phyloP scores from a whole-genome alignment of 495 filamentous ascomycete species.

The Xylaria curta region DNA sequence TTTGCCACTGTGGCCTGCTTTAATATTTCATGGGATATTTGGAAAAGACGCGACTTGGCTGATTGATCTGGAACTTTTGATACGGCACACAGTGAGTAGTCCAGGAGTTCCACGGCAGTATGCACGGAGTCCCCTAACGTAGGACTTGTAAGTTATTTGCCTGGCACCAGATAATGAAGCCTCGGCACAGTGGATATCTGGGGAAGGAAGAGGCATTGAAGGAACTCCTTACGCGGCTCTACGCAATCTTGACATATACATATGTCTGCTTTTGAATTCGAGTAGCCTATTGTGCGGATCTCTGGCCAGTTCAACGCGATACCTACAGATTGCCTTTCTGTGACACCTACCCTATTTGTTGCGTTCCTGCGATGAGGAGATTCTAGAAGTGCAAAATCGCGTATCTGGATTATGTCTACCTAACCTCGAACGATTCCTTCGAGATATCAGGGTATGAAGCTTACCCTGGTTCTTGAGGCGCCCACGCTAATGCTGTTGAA shows the following conservation, averaged over 20 bases:
- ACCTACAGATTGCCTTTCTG: background rate
- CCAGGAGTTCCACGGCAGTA: background rate
- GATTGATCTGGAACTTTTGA: background rate
- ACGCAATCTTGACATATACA: background rate
- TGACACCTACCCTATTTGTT: slow-evolving; percentile 21
- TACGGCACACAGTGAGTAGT: background rate
- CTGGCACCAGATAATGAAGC: background rate
- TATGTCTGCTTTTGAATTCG: background rate
- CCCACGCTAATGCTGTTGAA: background rate
- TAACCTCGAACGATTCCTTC: background rate
- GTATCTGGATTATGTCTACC: background rate
- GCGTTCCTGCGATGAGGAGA: slow-evolving; percentile 15
- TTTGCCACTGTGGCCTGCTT: background rate
- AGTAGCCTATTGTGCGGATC: slow-evolving; percentile 2
- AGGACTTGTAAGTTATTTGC: background rate
- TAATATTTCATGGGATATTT: slow-evolving; percentile 9
- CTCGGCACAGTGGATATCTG: background rate
- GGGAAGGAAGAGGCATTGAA: slow-evolving; percentile 12
- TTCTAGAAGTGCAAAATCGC: slow-evolving; percentile 3
- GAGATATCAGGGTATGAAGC: background rate
- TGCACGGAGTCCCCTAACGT: background rate
- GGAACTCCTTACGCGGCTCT: background rate
- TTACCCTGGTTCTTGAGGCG: background rate
- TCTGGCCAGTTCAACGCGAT: background rate
- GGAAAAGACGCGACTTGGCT: background rate